Conservation (phyloP, 2,329 filamentous ascomycete species). For the Aureobasidium sp. region DNA sequence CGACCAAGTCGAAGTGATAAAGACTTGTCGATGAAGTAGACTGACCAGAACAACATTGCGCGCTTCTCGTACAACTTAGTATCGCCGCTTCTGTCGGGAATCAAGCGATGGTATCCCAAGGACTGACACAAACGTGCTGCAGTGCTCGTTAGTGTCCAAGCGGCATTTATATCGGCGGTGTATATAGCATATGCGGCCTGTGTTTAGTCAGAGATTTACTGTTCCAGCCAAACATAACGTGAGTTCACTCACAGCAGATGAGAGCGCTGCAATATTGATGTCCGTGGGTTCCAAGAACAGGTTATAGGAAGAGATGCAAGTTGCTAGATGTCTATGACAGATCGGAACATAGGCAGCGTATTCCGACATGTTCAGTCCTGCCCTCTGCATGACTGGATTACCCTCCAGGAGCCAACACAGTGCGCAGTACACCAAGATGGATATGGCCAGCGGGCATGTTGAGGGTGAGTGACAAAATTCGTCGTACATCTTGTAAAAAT, state of each 20-base stretch:
- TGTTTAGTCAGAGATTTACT: not conserved
- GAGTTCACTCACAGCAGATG: not conserved
- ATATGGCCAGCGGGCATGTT: slow-evolving; percentile 11
- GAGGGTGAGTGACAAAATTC: slow-evolving; percentile 11
- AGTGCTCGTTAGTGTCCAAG: slow-evolving; percentile 54
- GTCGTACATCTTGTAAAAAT: not conserved
- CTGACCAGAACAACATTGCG: slow-evolving; percentile 47
- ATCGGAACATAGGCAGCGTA: not conserved
- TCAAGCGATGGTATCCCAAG: slow-evolving; percentile 28
- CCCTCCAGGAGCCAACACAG: slow-evolving; percentile 10
- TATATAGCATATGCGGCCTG: slow-evolving; percentile 21
- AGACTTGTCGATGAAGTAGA: slow-evolving; percentile 50
- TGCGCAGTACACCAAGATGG: slow-evolving; percentile 12
- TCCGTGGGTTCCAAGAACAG: not conserved
- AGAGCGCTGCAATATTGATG: slow-evolving; percentile 4
- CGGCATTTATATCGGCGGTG: slow-evolving; percentile 53
- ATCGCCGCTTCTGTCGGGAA: slow-evolving; percentile 11
- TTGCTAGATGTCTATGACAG: not conserved
- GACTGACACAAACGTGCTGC: slow-evolving; percentile 54
- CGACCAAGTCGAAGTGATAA: slow-evolving; percentile 63
- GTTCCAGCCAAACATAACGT: too few relatives aligned
- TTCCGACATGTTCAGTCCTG: not conserved
- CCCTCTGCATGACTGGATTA: not conserved
- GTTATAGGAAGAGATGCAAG: not conserved
- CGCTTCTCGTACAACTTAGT: slow-evolving; percentile 21